Evolutionary conservation across 129 eudicot genomes (phyloP).

Genomic region (Tagetes patula): DNA sequence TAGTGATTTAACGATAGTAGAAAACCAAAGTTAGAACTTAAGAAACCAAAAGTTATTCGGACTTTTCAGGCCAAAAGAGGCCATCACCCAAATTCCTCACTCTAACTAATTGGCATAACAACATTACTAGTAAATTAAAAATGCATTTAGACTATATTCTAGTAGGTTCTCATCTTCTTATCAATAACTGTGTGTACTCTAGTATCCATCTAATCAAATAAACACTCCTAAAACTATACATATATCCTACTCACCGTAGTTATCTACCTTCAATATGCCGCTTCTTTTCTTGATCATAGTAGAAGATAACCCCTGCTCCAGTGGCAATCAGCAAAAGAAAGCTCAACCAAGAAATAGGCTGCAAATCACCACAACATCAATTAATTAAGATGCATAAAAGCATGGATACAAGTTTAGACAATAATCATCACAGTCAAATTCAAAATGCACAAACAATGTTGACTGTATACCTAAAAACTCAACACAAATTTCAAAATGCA

Average conservation of each 20-base stretch:
- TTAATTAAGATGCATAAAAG: background rate
- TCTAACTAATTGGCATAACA: background rate
- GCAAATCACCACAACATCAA: conserved; percentile 20
- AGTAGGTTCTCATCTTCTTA: conserved; percentile 1
- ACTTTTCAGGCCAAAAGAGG: background rate
- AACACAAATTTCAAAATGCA: background rate
- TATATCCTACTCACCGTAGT: conserved; percentile 62
- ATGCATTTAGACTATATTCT: background rate
- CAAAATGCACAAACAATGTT: background rate
- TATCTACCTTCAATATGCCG: conserved; percentile 90
- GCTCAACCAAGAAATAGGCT: conserved; percentile 99
- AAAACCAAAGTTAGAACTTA: background rate
- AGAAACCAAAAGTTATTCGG: background rate
- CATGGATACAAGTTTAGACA: background rate
- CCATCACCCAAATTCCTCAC: background rate
- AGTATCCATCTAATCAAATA: background rate
- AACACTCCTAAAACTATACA: conserved; percentile 29
- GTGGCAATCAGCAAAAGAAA: conserved; percentile 74
- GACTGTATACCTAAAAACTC: background rate
- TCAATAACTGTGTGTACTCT: background rate
- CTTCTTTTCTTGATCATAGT: conserved; percentile 81
- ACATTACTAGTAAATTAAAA: background rate
- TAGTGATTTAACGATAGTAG: background rate
- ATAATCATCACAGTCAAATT: background rate
- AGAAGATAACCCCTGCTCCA: conserved; percentile 83